Percentiles rank a stretch among this genome's conserved stretches.
phyloP scores from a whole-genome alignment of 1,139 yeast species.

The Arxiozyma bovina region DNA sequence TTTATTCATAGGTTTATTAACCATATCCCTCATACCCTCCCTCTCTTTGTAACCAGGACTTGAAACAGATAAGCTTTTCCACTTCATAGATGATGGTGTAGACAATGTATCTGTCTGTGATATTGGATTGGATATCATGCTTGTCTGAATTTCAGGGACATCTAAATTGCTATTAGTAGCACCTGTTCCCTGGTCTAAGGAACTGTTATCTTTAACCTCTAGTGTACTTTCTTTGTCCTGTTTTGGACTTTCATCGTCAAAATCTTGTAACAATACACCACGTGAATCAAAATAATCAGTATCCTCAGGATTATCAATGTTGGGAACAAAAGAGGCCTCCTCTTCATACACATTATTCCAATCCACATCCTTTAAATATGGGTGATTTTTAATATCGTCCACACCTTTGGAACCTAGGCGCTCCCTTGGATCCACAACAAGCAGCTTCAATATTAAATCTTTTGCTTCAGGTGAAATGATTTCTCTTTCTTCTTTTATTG shows the following conservation, averaged over 20 bases:
- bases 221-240: conserved; percentile 31
- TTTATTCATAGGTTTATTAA: conserved; percentile 19
- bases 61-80: conserved; percentile 8
- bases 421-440: conserved; percentile 52
- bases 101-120: neutral
- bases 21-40: neutral
- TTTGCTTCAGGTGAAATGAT: conserved; percentile 61
- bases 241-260: conserved; percentile 42
- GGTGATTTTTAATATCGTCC: conserved; percentile 66
- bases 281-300: conserved; percentile 88
- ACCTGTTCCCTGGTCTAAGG: neutral
- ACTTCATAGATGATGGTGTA: conserved; percentile 7
- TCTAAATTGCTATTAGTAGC: conserved; percentile 7
- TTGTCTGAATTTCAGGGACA: conserved; percentile 8
- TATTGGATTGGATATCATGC: neutral
- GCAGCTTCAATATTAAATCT: conserved; percentile 57
- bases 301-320: conserved; percentile 68
- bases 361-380: conserved; percentile 60
- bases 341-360: conserved; percentile 72
- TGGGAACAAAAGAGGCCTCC: conserved; percentile 80
- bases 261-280: conserved; percentile 67
- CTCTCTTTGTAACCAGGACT: neutral
- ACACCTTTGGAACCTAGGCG: conserved; percentile 76
- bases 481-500: conserved; percentile 44
- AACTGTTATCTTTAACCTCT: neutral